Evolutionary conservation across 192 early-diverging fungal species (phyloP), one percentile per base, ranked within the genome.

Genomic region (Obelidium mucronatum): DNA sequence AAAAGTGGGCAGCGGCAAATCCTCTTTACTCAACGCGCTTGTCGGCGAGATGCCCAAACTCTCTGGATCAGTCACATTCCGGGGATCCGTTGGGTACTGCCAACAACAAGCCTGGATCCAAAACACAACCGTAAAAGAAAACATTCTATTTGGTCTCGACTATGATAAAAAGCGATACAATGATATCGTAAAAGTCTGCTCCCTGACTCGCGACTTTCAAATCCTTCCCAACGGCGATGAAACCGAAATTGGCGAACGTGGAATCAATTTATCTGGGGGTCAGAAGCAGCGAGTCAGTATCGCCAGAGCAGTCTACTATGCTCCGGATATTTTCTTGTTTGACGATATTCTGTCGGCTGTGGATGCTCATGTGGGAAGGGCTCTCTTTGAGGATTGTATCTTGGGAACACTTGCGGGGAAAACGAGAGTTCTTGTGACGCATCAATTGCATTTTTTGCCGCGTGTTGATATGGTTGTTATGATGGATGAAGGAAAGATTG

Each of bases 281-380:
- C 96, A 98, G 84, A 92, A 92, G 56, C 90, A 92, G 52, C 85
- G 95, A 1, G 83, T 97, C 59, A 89, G 91, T 26, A 70, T 97
- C 42, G 95, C 95, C 0, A 85, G 96, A 5, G 86, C 92, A 0
- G 81, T 93, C 0, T 95, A 97, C 80, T 87, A 80, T 15, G 84
- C 90, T 64, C 83, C 89, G 2, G 93, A 95, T 44, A 90, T 95
- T 55, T 85, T 93, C 6, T 77, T 96, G 0, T 66, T 96, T 11
- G 95, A 96, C 65, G 96, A 97, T 65, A 95, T 94, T 13, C 79
- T 98, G 51, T 89, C 89, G 62, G 95, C 94, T n/a, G 94, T 97
- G 0, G 95, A 97, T 67, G 81, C 87, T 0, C 88, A 90, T 67
- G 89, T 89, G 61, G 87, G 90, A 56, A 53, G 77, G 30, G 86